These are phyloP conservation scores for Phyllosticta paracitricarpa DNA, from an alignment of 2,329 filamentous ascomycete genomes.

Conservation along the genomic window DNA sequence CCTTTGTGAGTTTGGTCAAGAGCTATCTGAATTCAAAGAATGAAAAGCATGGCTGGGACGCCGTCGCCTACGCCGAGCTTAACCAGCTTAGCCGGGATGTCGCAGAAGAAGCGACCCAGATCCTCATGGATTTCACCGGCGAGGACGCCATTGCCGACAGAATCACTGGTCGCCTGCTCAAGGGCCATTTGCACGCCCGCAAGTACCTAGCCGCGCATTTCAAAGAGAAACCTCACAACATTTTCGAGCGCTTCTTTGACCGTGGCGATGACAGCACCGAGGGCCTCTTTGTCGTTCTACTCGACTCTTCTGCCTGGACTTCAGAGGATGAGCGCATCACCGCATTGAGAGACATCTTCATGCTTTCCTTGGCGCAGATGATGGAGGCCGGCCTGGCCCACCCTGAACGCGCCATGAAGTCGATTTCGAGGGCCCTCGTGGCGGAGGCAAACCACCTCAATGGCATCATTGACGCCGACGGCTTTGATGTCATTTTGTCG, in stretches of 20 bases:
- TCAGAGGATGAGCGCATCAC: constrained; percentile 34
- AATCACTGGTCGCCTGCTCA: constrained; percentile 29
- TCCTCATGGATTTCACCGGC: constrained; percentile 32
- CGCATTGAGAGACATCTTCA: constrained; percentile 50
- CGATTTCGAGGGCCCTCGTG: constrained; percentile 48
- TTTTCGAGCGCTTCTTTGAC: constrained; percentile 35
- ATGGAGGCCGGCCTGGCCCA: constrained; percentile 82
- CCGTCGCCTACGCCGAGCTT: constrained; percentile 20
- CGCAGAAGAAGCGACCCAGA: constrained; percentile 29
- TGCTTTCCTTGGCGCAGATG: constrained; percentile 73
- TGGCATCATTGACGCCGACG: constrained; percentile 59
- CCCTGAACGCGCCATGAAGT: constrained; percentile 50
- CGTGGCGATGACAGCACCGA: constrained; percentile 37
- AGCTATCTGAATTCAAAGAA: constrained; percentile 25
- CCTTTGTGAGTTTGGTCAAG: constrained; percentile 24
- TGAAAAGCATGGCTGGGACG: constrained; percentile 32
- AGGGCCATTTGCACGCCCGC: constrained; percentile 25
- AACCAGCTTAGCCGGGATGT: constrained; percentile 25
- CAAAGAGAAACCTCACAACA: constrained; percentile 29
- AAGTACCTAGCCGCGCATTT: constrained; percentile 30
- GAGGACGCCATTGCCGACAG: constrained; percentile 33
- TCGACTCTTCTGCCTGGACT: constrained; percentile 34
- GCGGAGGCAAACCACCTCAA: constrained; percentile 45
- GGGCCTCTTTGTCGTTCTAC: constrained; percentile 31
- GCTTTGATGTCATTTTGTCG: constrained; percentile 74